These are phyloP conservation scores for Heteromeles arbutifolia DNA, from an alignment of 306 rosid species.

Conservation along the genomic window DNA sequence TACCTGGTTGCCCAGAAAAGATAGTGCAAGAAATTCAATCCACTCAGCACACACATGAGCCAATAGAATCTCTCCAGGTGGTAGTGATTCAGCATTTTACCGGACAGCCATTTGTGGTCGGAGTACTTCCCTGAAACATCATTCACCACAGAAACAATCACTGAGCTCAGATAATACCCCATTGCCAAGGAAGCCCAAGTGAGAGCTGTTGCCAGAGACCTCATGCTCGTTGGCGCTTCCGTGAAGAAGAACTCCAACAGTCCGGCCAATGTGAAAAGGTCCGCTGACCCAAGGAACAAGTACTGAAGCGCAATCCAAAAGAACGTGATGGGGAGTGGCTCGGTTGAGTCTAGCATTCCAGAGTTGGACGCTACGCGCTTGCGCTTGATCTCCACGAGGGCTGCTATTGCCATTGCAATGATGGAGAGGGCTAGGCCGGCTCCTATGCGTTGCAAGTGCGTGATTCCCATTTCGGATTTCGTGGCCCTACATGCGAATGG, in stretches of 20 bases:
- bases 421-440: conserved; percentile 68
- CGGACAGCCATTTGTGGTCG: conserved; percentile 58
- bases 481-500: conserved; percentile 59
- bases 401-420: conserved; percentile 82
- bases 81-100: conserved; percentile 51
- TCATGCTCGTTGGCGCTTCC: conserved; percentile 81
- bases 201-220: conserved; percentile 85
- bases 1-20: conserved; percentile 67
- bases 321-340: conserved; percentile 70
- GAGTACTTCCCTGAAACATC: conserved; percentile 36
- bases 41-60: conserved; percentile 86
- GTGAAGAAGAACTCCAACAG: conserved; percentile 86
- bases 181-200: conserved; percentile 89
- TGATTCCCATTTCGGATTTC: conserved; percentile 72
- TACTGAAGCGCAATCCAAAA: conserved; percentile 86
- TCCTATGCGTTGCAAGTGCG: conserved; percentile 84
- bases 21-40: conserved; percentile 70
- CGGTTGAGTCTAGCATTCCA: conserved; percentile 34
- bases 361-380: conserved; percentile 49
- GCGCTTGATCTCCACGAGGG: conserved; percentile 73
- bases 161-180: conserved; percentile 88
- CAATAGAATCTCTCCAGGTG: conserved; percentile 80
- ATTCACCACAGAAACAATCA: conserved; percentile 66
- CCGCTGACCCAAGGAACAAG: conserved; percentile 88
- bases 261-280: conserved; percentile 86